Evolutionary conservation across 2,329 filamentous ascomycete species (phyloP), one percentile per base, ranked within the genome.

Genomic region (Clonostachys rosea): DNA sequence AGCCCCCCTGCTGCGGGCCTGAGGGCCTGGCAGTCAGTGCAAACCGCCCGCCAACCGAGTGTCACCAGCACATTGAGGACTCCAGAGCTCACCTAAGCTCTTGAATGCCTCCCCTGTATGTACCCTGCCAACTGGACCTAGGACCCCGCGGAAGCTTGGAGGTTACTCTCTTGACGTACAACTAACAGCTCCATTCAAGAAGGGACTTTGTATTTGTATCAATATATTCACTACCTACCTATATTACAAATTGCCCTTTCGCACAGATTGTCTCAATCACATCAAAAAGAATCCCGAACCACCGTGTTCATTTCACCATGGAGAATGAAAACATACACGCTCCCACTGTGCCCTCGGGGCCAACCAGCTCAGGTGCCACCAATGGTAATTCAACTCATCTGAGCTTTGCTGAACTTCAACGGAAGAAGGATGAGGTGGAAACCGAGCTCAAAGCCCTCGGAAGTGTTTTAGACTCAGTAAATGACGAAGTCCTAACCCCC

Each of bases 381-480:
- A 87, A 86, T 64, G 86, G 86, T 54, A 70, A 79, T 55, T 71
- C 79, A 45, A 71, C 73, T 54, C 77, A 85, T 52, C 69, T 90
- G 56, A 86, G 88, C 44, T 82, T 96, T 61, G 71, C 79, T 40
- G 86, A 95, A 70, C 81, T 97, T 45, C 89, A 94, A 61, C 78
- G 79, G 34, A 87, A 90, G 70, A 97, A 96, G 66, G 85, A 92
- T 56, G 78, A 82, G 48, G 71, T 96, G 41, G 94, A 99, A 69
- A 83, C 81, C 43, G 92, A 99, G 70, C 78, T 99, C 50, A 88
- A 85, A 57, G 88, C 91, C 13, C 75, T 97, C 9, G 84, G 91
- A 50, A 78, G 84, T 46, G 89, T 97, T 13, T 79, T 99, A n/a
- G 88, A 91, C 54, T 94, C 91, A 54, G 91, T 96, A 71, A 59